Conservation (phyloP, 768 basidiomycete species). For the Lactarius indigo region DNA sequence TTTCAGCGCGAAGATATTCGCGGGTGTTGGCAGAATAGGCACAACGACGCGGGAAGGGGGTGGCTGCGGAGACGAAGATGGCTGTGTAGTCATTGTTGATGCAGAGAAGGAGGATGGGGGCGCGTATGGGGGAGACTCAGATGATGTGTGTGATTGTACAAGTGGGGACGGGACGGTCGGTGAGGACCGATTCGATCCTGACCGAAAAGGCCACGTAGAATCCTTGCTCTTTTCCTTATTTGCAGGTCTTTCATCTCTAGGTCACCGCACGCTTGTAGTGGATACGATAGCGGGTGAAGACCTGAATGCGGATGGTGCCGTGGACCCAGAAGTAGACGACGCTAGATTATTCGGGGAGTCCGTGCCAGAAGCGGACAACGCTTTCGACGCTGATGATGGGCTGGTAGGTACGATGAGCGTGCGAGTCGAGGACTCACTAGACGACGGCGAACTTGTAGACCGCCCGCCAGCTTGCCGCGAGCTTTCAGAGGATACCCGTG, state of each 20-base stretch:
- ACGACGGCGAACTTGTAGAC: slow-evolving; percentile 16
- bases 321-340: slow-evolving; percentile 1
- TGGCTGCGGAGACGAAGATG: not conserved
- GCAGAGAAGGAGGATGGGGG: slow-evolving; percentile 24
- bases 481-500: slow-evolving; percentile 11
- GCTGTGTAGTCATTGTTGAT: slow-evolving; percentile 1
- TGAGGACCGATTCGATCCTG: slow-evolving; percentile 18
- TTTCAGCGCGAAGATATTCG: slow-evolving; percentile 18
- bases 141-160: slow-evolving; percentile 10
- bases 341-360: not conserved
- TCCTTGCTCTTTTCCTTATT: slow-evolving; percentile 17
- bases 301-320: not conserved
- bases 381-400: slow-evolving; percentile 8
- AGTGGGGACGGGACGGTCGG: slow-evolving; percentile 17
- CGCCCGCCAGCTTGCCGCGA: slow-evolving; percentile 6
- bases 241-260: not conserved
- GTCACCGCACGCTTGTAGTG: not conserved
- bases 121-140: slow-evolving; percentile 17
- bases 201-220: slow-evolving; percentile 14
- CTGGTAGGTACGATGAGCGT: slow-evolving; percentile 13
- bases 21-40: slow-evolving; percentile 12
- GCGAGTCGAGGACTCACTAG: slow-evolving; percentile 20
- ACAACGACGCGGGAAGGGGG: slow-evolving; percentile 16
- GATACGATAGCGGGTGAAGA: slow-evolving; percentile 1
- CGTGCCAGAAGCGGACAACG: slow-evolving; percentile 2